phyloP scores from a whole-genome alignment of 768 basidiomycete species.

The Boletus sp. region DNA sequence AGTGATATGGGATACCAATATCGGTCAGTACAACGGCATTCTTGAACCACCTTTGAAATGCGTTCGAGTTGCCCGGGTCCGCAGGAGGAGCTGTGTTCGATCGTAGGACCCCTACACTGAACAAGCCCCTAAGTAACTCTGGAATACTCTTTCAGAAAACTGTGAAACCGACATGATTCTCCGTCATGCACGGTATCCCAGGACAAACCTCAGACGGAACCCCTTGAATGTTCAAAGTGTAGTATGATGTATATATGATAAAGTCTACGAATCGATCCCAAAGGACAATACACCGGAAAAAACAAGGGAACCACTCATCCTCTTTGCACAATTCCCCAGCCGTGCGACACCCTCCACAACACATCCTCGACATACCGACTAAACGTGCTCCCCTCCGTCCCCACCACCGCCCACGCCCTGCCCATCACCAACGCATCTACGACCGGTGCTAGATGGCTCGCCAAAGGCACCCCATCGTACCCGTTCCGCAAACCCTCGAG shows the following conservation, averaged over 20 bases:
- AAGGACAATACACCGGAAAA: not conserved
- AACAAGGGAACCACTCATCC: conserved; percentile 29
- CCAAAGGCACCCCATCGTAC: conserved; percentile 49
- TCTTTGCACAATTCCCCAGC: conserved; percentile 46
- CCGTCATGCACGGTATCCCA: too few species aligned
- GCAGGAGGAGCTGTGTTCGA: too few species aligned
- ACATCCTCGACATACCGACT: conserved; percentile 66
- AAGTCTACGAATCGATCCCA: not conserved
- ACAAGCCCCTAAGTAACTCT: too few species aligned
- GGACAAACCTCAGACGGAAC: too few species aligned
- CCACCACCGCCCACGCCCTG: conserved; percentile 54
- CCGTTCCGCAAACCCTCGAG: conserved; percentile 40
- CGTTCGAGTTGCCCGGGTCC: too few species aligned
- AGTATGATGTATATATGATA: not conserved
- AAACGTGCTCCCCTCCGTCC: conserved; percentile 75
- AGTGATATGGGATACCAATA: too few species aligned
- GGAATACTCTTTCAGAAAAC: too few species aligned
- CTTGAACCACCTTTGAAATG: too few species aligned
- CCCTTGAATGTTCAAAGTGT: not conserved
- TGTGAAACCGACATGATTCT: too few species aligned
- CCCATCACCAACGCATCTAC: conserved; percentile 70
- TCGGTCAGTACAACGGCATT: too few species aligned
- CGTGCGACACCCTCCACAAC: conserved; percentile 60
- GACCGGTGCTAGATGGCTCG: conserved; percentile 52
- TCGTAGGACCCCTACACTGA: too few species aligned